phyloP scores from a whole-genome alignment of 2,329 filamentous ascomycete genomes.

The Talaromyces sp. region DNA sequence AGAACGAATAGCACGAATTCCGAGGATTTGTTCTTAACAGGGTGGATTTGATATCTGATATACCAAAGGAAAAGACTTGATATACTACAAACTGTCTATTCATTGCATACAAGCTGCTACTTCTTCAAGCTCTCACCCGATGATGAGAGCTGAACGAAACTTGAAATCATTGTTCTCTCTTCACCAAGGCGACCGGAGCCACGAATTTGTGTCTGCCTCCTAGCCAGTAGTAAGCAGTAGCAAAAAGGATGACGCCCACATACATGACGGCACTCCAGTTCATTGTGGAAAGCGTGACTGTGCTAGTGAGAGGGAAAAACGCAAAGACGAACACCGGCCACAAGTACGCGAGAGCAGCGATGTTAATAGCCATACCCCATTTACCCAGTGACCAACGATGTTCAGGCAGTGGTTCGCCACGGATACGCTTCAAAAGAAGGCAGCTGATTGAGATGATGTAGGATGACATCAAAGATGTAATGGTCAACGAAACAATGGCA shows the following conservation, averaged over 20 bases:
- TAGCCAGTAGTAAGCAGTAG: conserved; percentile 41
- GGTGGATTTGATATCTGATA: not conserved
- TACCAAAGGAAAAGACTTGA: not conserved
- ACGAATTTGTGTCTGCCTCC: conserved; percentile 41
- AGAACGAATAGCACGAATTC: not conserved
- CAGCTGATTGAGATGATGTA: conserved; percentile 49
- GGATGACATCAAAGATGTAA: conserved; percentile 40
- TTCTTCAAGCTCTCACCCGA: not conserved
- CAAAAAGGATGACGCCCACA: conserved; percentile 40
- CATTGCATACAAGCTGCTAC: not conserved
- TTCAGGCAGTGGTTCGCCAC: conserved; percentile 40
- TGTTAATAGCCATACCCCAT: conserved; percentile 45
- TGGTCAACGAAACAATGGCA: conserved; percentile 42
- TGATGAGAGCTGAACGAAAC: not conserved
- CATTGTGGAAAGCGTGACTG: conserved; percentile 38
- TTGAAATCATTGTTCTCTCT: not conserved
- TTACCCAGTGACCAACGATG: conserved; percentile 47
- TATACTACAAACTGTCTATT: not conserved
- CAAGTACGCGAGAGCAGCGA: conserved; percentile 39
- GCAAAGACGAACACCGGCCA: conserved; percentile 41
- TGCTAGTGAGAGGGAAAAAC: conserved; percentile 42
- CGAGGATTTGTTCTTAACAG: not conserved
- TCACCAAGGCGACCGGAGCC: conserved; percentile 34
- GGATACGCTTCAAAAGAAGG: conserved; percentile 44
- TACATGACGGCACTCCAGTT: conserved; percentile 50